Conservation (phyloP, 495 filamentous ascomycete species). For the Aspergillus conjunctus region DNA sequence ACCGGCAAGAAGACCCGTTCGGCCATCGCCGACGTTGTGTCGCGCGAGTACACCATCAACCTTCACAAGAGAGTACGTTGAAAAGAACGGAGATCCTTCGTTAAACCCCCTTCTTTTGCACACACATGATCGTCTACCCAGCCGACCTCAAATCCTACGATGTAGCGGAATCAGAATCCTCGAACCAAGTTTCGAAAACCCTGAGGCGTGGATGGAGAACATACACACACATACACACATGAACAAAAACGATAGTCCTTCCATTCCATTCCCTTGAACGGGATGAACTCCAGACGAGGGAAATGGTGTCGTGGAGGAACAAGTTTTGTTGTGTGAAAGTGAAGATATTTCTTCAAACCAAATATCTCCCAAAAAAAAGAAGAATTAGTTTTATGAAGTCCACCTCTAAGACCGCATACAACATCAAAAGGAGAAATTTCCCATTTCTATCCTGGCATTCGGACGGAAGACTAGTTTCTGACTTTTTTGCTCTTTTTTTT, state of each 20-base stretch:
- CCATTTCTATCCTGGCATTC: conserved; percentile 51
- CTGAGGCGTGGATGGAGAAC: conserved; percentile 34
- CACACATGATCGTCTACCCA: conserved; percentile 6
- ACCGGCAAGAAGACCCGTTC: conserved; percentile 78
- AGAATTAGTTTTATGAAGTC: conserved; percentile 74
- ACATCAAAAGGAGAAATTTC: conserved; percentile 32
- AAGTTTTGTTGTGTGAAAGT: conserved; percentile 2
- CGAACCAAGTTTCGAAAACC: conserved; percentile 26
- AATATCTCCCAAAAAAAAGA: conserved; percentile 30
- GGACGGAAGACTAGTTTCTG: conserved; percentile 61
- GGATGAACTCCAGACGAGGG: neutral
- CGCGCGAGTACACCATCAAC: conserved; percentile 99
- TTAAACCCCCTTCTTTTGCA: neutral
- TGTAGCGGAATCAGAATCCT: conserved; percentile 29
- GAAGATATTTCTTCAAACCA: neutral
- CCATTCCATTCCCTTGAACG: neutral
- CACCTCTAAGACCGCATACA: conserved; percentile 54
- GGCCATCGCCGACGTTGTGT: conserved; percentile 96
- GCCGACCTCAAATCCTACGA: conserved; percentile 10
- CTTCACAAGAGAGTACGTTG: conserved; percentile 97
- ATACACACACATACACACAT: conserved; percentile 8
- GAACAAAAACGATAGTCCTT: conserved; percentile 9
- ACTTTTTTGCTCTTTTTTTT: conserved; percentile 33
- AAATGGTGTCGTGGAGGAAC: conserved; percentile 23
- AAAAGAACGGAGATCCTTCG: conserved; percentile 24